Conservation (phyloP, 169 alveolate species). For the Haemoproteus tartakovskyi region DNA sequence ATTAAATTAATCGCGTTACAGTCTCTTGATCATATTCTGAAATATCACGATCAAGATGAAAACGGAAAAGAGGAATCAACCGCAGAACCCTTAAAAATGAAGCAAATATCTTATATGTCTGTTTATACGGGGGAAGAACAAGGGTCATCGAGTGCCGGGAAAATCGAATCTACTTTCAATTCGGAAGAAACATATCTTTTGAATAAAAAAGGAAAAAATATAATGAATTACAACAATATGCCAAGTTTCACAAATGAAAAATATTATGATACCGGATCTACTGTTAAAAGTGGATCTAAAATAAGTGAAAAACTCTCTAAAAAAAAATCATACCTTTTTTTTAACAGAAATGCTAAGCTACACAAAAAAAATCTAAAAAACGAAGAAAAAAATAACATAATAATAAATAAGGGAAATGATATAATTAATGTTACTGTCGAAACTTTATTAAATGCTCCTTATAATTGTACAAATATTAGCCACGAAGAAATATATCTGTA, state of each 20-base stretch:
- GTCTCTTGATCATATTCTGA: slow-evolving; percentile 53
- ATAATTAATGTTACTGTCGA: slow-evolving; percentile 60
- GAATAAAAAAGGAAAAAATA: no score
- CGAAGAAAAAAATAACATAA: slow-evolving; percentile 19
- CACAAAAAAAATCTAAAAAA: slow-evolving; percentile 15
- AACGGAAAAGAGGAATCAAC: slow-evolving; percentile 10
- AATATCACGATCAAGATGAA: slow-evolving; percentile 20
- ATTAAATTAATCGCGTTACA: slow-evolving; percentile 48
- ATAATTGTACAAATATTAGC: slow-evolving; percentile 22
- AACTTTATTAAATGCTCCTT: slow-evolving; percentile 59
- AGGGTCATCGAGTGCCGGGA: neutral
- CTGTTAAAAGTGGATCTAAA: neutral
- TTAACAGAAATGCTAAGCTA: slow-evolving; percentile 26
- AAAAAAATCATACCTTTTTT: slow-evolving; percentile 38
- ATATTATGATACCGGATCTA: slow-evolving; percentile 4
- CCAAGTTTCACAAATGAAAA: neutral
- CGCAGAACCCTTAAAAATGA: neutral
- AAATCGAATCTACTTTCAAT: no score
- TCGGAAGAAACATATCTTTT: no score
- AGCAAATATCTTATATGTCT: slow-evolving; percentile 9
- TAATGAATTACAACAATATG: neutral
- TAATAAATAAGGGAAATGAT: slow-evolving; percentile 56
- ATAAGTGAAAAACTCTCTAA: slow-evolving; percentile 41
- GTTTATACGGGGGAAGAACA: slow-evolving; percentile 3
- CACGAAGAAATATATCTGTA: slow-evolving; percentile 60